phyloP scores from a whole-genome alignment of 148 eudicot genomes.

The Agrostemma githago region DNA sequence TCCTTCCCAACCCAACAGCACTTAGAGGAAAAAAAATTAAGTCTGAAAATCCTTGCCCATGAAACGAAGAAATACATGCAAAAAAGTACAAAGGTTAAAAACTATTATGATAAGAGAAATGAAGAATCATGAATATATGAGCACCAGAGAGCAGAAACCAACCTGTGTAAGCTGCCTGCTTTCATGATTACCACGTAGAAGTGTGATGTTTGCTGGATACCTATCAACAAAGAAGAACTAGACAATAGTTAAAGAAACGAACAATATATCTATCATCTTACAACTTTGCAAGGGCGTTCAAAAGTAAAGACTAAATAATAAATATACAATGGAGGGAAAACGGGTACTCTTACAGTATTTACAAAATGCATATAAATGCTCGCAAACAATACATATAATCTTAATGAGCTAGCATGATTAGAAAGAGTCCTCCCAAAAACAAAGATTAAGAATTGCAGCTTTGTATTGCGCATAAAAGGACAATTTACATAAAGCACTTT shows the following conservation, averaged over 20 bases:
- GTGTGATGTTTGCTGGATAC: slow-evolving; percentile 95
- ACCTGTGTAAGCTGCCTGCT: slow-evolving; percentile 99
- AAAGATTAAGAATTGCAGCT: background rate
- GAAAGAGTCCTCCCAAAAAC: background rate
- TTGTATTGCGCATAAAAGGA: background rate
- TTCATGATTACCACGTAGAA: slow-evolving; percentile 97
- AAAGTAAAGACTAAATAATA: background rate
- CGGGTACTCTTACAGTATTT: background rate
- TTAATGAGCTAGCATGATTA: background rate
- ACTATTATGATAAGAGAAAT: background rate
- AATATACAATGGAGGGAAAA: background rate
- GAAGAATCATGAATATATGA: background rate
- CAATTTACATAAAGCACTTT: background rate
- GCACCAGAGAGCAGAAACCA: slow-evolving; percentile 11
- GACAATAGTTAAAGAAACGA: background rate
- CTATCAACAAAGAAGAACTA: slow-evolving; percentile 33
- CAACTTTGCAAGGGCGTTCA: background rate
- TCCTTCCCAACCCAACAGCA: background rate
- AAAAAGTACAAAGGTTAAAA: background rate
- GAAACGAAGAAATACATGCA: background rate
- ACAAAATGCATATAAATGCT: background rate
- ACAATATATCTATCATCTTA: background rate
- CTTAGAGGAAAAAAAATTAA: background rate
- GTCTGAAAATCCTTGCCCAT: background rate
- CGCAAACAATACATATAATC: background rate